These are phyloP conservation scores for Cephalotrichum gorgonifer DNA, from an alignment of 2,329 filamentous ascomycete species.

Conservation along the genomic window DNA sequence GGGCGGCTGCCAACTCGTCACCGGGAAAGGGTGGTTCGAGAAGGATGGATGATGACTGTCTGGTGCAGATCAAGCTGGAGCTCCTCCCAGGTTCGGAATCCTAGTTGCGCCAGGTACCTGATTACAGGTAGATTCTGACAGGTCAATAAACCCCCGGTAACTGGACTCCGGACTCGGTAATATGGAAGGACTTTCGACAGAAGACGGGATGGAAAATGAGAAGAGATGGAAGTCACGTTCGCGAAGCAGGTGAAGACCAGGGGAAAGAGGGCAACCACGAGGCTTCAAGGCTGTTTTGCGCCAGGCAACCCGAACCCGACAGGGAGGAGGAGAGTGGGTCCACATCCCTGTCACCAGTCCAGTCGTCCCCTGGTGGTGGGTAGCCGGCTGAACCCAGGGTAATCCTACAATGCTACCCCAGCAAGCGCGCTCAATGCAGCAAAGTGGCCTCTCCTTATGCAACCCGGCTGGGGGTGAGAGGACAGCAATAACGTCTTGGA, in stretches of 20 bases:
- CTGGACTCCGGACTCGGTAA: not conserved
- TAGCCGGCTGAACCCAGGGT: not conserved
- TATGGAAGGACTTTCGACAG: not conserved
- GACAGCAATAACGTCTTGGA: not conserved
- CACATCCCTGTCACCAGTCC: not conserved
- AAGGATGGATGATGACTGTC: too few relatives aligned
- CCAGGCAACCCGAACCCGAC: not conserved
- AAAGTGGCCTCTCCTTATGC: not conserved
- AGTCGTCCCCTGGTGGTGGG: too few relatives aligned
- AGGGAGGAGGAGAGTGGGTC: not conserved
- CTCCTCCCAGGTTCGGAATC: not conserved
- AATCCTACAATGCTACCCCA: not conserved
- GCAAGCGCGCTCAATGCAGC: not conserved
- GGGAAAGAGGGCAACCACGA: conserved; percentile 1
- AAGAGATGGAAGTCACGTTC: not conserved
- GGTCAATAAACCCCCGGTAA: not conserved
- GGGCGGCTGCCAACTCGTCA: not conserved
- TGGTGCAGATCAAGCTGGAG: not conserved
- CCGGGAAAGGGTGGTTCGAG: not conserved
- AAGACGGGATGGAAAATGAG: not conserved
- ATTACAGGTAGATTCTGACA: too few relatives aligned
- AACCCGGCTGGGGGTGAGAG: not conserved
- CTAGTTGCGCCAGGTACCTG: not conserved
- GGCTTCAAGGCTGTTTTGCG: conserved; percentile 3
- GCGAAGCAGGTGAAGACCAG: not conserved